Conservation (phyloP, 2,329 filamentous ascomycete species). For the Polychaeton citri region DNA sequence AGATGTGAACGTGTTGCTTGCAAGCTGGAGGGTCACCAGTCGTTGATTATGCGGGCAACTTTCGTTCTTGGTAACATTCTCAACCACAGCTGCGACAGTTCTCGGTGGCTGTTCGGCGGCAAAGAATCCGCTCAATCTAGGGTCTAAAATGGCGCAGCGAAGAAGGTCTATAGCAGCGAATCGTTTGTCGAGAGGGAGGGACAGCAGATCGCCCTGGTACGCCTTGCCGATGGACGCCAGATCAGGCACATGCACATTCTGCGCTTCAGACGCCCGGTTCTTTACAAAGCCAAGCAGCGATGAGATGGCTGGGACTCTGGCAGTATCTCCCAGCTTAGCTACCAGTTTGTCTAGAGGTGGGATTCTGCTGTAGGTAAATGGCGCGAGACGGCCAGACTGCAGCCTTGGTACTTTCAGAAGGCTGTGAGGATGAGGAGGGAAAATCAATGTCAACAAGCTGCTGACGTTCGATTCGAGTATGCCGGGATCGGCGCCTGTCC, state of each 20-base stretch:
- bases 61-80: constrained; percentile 39
- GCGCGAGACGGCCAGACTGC: constrained; percentile 47
- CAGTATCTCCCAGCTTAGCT: constrained; percentile 56
- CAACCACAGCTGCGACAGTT: constrained; percentile 50
- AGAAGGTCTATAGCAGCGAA: constrained; percentile 83
- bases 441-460: constrained; percentile 60
- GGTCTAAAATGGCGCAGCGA: constrained; percentile 62
- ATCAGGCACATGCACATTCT: constrained; percentile 58
- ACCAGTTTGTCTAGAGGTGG: constrained; percentile 74
- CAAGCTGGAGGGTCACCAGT: constrained; percentile 69
- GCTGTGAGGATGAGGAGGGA: constrained; percentile 63
- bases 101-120: constrained; percentile 55
- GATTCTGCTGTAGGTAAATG: constrained; percentile 63
- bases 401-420: constrained; percentile 58
- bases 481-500: constrained; percentile 61
- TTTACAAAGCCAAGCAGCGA: constrained; percentile 61
- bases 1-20: constrained; percentile 73
- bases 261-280: constrained; percentile 43
- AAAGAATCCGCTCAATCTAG: constrained; percentile 67
- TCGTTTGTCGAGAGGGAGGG: constrained; percentile 49
- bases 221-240: constrained; percentile 46
- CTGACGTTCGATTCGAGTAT: constrained; percentile 59
- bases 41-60: constrained; percentile 68
- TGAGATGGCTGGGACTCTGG: constrained; percentile 47
- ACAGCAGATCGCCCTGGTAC: constrained; percentile 12